phyloP scores from a whole-genome alignment of 2,329 filamentous ascomycete species.

The Aspergillus niger region DNA sequence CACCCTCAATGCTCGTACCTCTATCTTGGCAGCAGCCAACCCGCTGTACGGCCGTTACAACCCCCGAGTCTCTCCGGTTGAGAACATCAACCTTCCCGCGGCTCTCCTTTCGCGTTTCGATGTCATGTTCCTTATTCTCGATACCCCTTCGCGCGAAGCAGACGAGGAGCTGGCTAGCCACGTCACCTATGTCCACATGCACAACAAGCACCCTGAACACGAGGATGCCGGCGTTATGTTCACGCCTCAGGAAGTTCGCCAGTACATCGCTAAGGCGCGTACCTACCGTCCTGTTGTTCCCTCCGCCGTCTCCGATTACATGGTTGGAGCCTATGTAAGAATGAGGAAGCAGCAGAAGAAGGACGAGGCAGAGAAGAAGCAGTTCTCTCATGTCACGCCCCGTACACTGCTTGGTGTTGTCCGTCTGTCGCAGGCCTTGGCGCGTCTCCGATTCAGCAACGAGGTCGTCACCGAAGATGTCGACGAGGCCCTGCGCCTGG shows the following conservation, averaged over 20 bases:
- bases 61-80: conserved; percentile 91
- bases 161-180: conserved; percentile 95
- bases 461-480: conserved; percentile 89
- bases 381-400: conserved; percentile 90
- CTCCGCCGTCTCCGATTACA: conserved; percentile 85
- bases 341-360: conserved; percentile 90
- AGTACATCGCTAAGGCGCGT: conserved; percentile 91
- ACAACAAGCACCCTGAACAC: conserved; percentile 87
- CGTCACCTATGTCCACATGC: conserved; percentile 96
- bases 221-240: conserved; percentile 72
- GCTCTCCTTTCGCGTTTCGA: conserved; percentile 96
- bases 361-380: conserved; percentile 86
- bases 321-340: conserved; percentile 94
- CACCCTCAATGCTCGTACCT: conserved; percentile 92
- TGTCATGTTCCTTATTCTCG: conserved; percentile 92
- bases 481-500: conserved; percentile 86
- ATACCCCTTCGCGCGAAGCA: conserved; percentile 84
- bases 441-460: conserved; percentile 83
- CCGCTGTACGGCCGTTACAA: conserved; percentile 98
- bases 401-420: conserved; percentile 91
- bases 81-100: conserved; percentile 99
- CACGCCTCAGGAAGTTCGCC: conserved; percentile 87
- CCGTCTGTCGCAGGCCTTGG: conserved; percentile 89
- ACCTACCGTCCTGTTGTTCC: conserved; percentile 86
- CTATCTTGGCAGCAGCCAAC: conserved; percentile 93